Conservation (phyloP, 1,284 basidiomycete species). For the Ustanciosporium gigantosporum region DNA sequence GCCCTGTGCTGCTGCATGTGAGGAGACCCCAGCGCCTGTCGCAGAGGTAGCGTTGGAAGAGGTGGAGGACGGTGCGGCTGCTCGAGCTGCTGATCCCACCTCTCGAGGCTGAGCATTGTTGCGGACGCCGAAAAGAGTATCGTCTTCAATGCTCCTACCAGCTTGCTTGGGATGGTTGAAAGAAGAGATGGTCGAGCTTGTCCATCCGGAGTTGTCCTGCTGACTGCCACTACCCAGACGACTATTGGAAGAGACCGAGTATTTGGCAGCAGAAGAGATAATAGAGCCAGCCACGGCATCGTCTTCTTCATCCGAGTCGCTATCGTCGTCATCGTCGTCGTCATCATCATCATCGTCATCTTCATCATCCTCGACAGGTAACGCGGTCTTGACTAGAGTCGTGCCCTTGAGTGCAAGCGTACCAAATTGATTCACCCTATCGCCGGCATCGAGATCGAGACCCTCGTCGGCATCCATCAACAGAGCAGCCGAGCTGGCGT, state of each 20-base stretch:
- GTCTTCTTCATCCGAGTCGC: constrained; percentile 27
- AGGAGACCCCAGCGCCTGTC: neutral
- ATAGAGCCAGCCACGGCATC: constrained; percentile 23
- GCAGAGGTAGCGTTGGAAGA: neutral
- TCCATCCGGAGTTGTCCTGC: constrained; percentile 34
- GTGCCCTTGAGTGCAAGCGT: neutral
- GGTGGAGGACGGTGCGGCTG: neutral
- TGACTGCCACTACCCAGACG: constrained; percentile 20
- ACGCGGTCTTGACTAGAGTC: neutral
- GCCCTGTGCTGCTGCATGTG: constrained; percentile 1
- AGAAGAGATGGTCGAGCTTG: constrained; percentile 38
- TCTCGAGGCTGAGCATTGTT: constrained; percentile 14
- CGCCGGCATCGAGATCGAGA: constrained; percentile 13
- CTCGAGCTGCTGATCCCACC: constrained; percentile 2
- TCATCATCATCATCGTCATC: constrained; percentile 46
- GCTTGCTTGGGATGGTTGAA: constrained; percentile 35
- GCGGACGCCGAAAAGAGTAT: constrained; percentile 55
- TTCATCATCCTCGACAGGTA: constrained; percentile 20
- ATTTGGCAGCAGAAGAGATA: constrained; percentile 32
- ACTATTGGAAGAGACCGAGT: constrained; percentile 34
- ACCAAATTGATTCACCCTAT: constrained; percentile 1
- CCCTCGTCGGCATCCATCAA: constrained; percentile 50
- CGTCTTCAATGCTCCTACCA: constrained; percentile 50
- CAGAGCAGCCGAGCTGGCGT: constrained; percentile 37
- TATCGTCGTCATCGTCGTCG: constrained; percentile 29